phyloP scores from a whole-genome alignment of 441 rosid genomes.

The Pelargonium cotyledonis region DNA sequence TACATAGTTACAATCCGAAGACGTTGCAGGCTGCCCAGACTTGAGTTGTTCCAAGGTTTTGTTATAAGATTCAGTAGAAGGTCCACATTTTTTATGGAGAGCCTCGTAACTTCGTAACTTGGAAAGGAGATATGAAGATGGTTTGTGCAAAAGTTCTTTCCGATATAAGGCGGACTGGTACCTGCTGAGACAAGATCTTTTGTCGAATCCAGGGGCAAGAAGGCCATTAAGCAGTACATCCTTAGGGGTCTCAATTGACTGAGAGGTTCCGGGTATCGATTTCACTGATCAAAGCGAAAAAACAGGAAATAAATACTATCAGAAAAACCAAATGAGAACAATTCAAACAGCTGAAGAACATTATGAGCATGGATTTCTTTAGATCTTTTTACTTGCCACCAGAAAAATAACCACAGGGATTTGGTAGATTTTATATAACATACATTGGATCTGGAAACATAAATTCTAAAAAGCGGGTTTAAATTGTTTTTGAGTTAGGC shows the following conservation, averaged over 20 bases:
- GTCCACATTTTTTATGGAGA: slow-evolving; percentile 54
- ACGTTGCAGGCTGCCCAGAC: slow-evolving; percentile 18
- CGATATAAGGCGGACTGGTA: slow-evolving; percentile 35
- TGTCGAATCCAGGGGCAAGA: slow-evolving; percentile 37
- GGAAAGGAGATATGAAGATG: slow-evolving; percentile 39
- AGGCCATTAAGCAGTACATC: slow-evolving; percentile 41
- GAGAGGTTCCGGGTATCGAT: slow-evolving; percentile 7
- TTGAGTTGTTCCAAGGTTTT: slow-evolving; percentile 33
- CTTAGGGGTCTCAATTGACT: slow-evolving; percentile 18
- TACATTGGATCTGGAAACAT: too few relatives aligned
- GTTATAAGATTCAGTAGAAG: slow-evolving; percentile 41
- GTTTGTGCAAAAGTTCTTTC: slow-evolving; percentile 30
- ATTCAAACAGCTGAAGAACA: background rate
- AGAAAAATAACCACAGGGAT: background rate
- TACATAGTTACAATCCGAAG: slow-evolving; percentile 40
- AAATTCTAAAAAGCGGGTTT: too few relatives aligned
- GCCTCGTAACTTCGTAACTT: slow-evolving; percentile 49
- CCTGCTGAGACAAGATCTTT: slow-evolving; percentile 45
- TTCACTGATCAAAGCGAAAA: background rate
- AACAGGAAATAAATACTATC: background rate
- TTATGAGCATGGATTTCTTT: background rate
- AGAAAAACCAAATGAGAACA: background rate
- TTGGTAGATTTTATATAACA: too few relatives aligned
- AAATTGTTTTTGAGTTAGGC: too few relatives aligned
- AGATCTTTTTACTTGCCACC: background rate